Conservation (phyloP, 2,329 filamentous ascomycete species). For the Colletotrichum godetiae region DNA sequence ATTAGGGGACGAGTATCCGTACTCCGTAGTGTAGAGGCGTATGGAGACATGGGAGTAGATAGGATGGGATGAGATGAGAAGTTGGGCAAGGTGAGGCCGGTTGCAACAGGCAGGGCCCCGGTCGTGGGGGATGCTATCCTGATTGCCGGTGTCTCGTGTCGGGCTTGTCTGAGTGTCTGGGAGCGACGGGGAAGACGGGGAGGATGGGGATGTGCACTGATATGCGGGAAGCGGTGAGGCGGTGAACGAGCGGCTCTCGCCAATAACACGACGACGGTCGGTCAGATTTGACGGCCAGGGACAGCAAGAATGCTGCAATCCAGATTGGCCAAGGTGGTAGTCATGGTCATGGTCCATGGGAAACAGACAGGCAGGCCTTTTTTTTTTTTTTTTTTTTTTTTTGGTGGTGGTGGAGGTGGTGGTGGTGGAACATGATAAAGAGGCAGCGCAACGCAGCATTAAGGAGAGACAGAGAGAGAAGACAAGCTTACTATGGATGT, state of each 20-base stretch:
- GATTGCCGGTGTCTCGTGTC: conserved; percentile 35
- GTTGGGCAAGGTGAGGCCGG: conserved; percentile 34
- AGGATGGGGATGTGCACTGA: conserved; percentile 33
- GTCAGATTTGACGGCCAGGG: conserved; percentile 16
- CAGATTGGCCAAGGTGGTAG: conserved; percentile 24
- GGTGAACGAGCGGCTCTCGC: conserved; percentile 36
- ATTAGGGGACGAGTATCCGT: conserved; percentile 26
- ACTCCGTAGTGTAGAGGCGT: not conserved
- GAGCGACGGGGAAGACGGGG: conserved; percentile 29
- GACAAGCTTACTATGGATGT: conserved; percentile 46
- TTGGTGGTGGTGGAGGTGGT: no score
- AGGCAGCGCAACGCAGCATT: not conserved
- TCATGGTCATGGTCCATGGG: not conserved
- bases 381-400: no score
- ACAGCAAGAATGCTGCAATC: conserved; percentile 28
- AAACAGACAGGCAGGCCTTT: not conserved
- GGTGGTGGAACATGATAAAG: conserved; percentile 3
- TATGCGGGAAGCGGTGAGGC: conserved; percentile 36
- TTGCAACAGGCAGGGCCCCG: conserved; percentile 32
- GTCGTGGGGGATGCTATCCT: conserved; percentile 31
- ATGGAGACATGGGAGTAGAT: conserved; percentile 8
- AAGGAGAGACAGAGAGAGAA: not conserved
- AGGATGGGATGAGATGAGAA: conserved; percentile 5
- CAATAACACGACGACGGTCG: conserved; percentile 26
- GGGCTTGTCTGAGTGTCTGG: conserved; percentile 28